Percentiles rank a stretch among this genome's conserved stretches.
These are phyloP conservation scores for Plasmodium coatneyi DNA, from an alignment of 169 alveolate genomes.

Conservation along the genomic window DNA sequence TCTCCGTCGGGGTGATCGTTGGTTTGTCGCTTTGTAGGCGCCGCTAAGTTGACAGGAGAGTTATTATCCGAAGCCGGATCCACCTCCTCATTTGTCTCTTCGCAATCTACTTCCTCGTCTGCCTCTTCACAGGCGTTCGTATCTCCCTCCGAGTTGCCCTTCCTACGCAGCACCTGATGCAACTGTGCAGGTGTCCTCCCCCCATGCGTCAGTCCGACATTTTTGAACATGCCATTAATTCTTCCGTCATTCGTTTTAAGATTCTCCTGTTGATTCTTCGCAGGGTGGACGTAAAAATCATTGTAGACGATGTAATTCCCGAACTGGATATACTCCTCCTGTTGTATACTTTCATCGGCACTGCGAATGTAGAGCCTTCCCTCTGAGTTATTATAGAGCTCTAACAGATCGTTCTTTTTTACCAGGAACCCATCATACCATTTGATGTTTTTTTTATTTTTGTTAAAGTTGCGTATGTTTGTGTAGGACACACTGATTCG, in stretches of 20 bases:
- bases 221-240: not conserved
- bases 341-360: not conserved
- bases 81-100: not conserved
- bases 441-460: slow-evolving; percentile 16
- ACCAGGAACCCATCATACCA: slow-evolving; percentile 58
- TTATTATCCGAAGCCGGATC: not conserved
- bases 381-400: slow-evolving; percentile 10
- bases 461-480: not conserved
- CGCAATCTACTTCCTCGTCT: too few relatives aligned
- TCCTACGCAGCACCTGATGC: not conserved
- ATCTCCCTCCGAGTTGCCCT: not conserved
- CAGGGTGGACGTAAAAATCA: not conserved
- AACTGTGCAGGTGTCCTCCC: not conserved
- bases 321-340: slow-evolving; percentile 41
- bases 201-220: not conserved
- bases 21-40: not conserved
- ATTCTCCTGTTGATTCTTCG: not conserved
- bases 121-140: not conserved
- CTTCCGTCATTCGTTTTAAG: not conserved
- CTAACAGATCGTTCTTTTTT: not conserved
- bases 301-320: slow-evolving; percentile 51
- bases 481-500: slow-evolving; percentile 21
- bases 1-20: not conserved
- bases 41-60: not conserved
- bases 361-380: slow-evolving; percentile 5